These are phyloP conservation scores for Spongispora temasekensis DNA, from an alignment of 1,284 basidiomycete genomes.

Conservation along the genomic window DNA sequence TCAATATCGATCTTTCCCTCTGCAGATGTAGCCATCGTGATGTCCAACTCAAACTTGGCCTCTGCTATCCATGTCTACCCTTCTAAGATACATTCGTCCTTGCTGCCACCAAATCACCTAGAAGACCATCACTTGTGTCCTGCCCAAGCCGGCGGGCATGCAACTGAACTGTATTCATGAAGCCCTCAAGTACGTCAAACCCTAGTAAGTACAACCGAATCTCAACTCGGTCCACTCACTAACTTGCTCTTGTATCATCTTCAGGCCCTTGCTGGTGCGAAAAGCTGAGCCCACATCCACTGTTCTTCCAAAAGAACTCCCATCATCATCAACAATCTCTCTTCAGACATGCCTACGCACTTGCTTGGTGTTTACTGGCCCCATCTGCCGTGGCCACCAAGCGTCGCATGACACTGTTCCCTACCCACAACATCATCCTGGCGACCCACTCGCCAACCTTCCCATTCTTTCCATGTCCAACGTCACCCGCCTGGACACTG, in stretches of 20 bases:
- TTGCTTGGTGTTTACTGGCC: slow-evolving; percentile 50
- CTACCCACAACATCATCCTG: slow-evolving; percentile 57
- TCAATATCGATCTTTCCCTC: too few species aligned
- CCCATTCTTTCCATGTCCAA: slow-evolving; percentile 38
- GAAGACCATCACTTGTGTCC: too few species aligned
- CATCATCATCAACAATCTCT: slow-evolving; percentile 31
- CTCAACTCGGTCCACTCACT: slow-evolving; percentile 2
- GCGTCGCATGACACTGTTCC: slow-evolving; percentile 50
- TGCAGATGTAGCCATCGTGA: too few species aligned
- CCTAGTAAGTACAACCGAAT: slow-evolving; percentile 21
- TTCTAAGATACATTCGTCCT: too few species aligned
- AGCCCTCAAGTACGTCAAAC: slow-evolving; percentile 32
- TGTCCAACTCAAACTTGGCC: too few species aligned
- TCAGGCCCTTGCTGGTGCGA: slow-evolving; percentile 30
- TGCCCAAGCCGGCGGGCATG: slow-evolving; percentile 29
- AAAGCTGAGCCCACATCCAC: slow-evolving; percentile 24
- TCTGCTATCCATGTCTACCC: too few species aligned
- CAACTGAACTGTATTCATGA: slow-evolving; percentile 29
- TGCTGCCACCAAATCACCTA: too few species aligned
- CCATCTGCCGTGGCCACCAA: slow-evolving; percentile 27
- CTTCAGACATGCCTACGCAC: slow-evolving; percentile 51
- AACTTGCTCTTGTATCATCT: slow-evolving; percentile 31
- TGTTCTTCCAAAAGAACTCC: slow-evolving; percentile 32
- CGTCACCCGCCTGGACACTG: slow-evolving; percentile 19
- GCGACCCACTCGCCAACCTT: slow-evolving; percentile 53